These are phyloP conservation scores for Brassica hybrid DNA, from an alignment of 441 rosid species.

Conservation along the genomic window DNA sequence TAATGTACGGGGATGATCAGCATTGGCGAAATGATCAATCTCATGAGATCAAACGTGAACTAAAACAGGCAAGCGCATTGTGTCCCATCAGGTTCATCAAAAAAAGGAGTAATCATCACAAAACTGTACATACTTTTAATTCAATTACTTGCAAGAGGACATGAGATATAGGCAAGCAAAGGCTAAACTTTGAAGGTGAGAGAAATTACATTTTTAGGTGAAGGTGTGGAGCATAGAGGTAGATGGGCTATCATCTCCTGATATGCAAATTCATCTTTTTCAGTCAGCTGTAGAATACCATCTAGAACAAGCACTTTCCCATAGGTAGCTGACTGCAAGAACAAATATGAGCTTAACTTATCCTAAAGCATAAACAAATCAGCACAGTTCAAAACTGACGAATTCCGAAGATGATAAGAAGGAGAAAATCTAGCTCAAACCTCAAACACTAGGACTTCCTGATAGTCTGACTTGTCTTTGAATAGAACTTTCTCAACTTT, in stretches of 20 bases:
- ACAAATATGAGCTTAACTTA: conserved; percentile 3
- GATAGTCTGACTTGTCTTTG: conserved; percentile 82
- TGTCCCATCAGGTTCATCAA: background rate
- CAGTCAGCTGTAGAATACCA: conserved; percentile 93
- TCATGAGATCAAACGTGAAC: conserved; percentile 18
- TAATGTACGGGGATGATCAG: conserved; percentile 6
- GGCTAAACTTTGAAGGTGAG: conserved; percentile 7
- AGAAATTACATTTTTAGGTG: conserved; percentile 75
- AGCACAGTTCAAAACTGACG: background rate
- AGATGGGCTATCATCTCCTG: conserved; percentile 99
- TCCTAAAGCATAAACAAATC: conserved; percentile 10
- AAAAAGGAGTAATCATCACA: conserved; percentile 3
- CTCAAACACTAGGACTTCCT: conserved; percentile 94
- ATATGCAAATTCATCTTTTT: conserved; percentile 97
- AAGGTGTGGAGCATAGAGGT: conserved; percentile 87
- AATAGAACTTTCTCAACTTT: conserved; percentile 74
- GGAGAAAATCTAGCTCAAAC: conserved; percentile 41
- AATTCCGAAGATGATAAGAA: background rate
- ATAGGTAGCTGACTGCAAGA: conserved; percentile 75
- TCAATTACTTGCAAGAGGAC: no score
- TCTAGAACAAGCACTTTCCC: conserved; percentile 99
- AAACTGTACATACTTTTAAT: no score
- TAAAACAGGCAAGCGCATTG: conserved; percentile 19
- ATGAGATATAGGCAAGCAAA: no score
- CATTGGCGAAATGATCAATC: background rate